Conservation (phyloP, 805 yeast genomes). For the Saccharomycopsis fibuligera region DNA sequence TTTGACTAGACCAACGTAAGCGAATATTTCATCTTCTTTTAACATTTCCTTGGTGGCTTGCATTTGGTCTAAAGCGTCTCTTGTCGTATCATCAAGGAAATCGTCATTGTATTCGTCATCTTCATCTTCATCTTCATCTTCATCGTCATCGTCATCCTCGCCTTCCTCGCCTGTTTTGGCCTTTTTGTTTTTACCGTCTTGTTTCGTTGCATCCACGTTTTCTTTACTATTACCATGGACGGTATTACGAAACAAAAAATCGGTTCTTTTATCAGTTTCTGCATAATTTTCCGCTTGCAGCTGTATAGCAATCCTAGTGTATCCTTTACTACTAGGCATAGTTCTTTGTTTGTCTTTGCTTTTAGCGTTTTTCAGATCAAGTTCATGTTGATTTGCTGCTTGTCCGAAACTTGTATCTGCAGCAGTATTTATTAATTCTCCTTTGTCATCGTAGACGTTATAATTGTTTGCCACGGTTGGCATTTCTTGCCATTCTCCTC, state of each 20-base stretch:
- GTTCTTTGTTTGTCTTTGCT: slow-evolving; percentile 33
- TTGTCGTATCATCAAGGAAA: slow-evolving; percentile 28
- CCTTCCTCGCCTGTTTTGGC: slow-evolving; percentile 23
- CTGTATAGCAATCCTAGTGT: slow-evolving; percentile 83
- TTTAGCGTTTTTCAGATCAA: slow-evolving; percentile 10
- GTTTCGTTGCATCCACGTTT: slow-evolving; percentile 12
- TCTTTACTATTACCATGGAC: slow-evolving; percentile 8
- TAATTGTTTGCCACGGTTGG: slow-evolving; percentile 63
- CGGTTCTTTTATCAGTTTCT: slow-evolving; percentile 47
- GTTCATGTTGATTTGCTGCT: slow-evolving; percentile 14
- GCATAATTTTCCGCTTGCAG: slow-evolving; percentile 74
- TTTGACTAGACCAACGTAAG: slow-evolving; percentile 82
- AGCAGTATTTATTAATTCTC: slow-evolving; percentile 41
- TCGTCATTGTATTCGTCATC: slow-evolving; percentile 31
- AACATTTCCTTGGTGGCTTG: slow-evolving; percentile 76
- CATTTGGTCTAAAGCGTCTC: slow-evolving; percentile 57
- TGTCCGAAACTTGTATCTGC: background rate
- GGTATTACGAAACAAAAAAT: slow-evolving; percentile 39
- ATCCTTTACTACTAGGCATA: slow-evolving; percentile 45
- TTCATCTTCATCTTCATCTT: slow-evolving; percentile 25
- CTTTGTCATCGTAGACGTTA: slow-evolving; percentile 77
- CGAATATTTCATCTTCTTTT: slow-evolving; percentile 79
- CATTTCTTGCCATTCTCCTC: slow-evolving; percentile 80
- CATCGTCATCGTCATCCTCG: slow-evolving; percentile 27
- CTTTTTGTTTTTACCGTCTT: slow-evolving; percentile 4